Evolutionary conservation across 306 rosid genomes (phyloP), one percentile per base, ranked within the genome.

Genomic region (Sindora glabra): DNA sequence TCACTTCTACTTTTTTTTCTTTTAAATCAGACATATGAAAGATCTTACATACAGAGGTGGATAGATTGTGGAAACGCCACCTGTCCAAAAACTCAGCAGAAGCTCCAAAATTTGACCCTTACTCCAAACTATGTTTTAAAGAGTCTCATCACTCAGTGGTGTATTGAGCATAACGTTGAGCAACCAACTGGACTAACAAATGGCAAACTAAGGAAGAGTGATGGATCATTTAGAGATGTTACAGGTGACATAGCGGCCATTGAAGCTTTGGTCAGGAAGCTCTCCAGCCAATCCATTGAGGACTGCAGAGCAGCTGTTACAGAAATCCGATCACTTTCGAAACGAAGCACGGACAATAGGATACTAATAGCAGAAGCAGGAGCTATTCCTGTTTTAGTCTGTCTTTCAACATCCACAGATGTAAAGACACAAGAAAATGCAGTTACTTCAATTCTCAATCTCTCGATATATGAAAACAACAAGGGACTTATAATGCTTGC

Each of bases 11-110:
- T 16, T 45, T 69, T 29, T 47, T 46, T 51, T 29, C 27, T 52
- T 69, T 37, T 64, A 74, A n/a, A n/a, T n/a, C 74, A 92, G 99
- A 92, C 99, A 11, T 92, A 92, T 5, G 99, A 92, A 79, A 84
- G 99, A 77, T 84, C 94, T 48, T 92, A 76, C 74, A 84, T 92
- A 52, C 99, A 92, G 75, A 84, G 99, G 70, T 92, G 99, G 99
- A 73, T 92, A 68, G 99, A 92, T 67, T 81, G 90, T 48, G 99
- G 95, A 45, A 89, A 92, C 52, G 33, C 76, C 56, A 83, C 95
- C 3, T 92, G 99, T 50, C 99, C 99, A 2, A 92, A 92, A 84
- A 92, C 99, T 48, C 99, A 86, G 84, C 96, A 81, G 78, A 92
- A 89, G 83, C 95, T 92, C 21, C 83, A 89, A 62, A 73, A 89